Percentiles rank a stretch among this genome's conserved stretches.
Evolutionary conservation across 441 rosid genomes (phyloP).

Genomic region (Euphorbia celastroides): DNA sequence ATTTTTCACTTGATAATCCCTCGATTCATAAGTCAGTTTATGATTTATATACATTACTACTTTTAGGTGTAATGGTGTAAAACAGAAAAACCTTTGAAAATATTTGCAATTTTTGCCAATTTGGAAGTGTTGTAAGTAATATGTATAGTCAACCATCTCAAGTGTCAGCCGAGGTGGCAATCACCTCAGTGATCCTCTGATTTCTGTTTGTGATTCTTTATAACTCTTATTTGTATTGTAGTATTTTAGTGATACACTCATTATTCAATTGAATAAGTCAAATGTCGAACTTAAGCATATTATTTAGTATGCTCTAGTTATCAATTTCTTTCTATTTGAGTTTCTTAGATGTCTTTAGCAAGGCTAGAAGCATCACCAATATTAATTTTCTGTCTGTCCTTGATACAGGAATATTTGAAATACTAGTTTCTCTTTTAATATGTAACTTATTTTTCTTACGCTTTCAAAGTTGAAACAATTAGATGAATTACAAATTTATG

Average conservation of each 20-base stretch:
- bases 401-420: not conserved
- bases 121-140: not conserved
- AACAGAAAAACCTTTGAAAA: not conserved
- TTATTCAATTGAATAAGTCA: not conserved
- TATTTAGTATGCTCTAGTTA: not conserved
- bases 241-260: not conserved
- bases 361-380: not conserved
- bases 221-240: not conserved
- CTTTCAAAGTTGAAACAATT: too few relatives aligned
- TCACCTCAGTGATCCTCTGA: not conserved
- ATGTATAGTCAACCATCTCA: not conserved
- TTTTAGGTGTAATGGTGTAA: not conserved
- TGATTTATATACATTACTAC: not conserved
- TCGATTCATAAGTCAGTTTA: not conserved
- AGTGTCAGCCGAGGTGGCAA: not conserved
- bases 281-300: not conserved
- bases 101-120: not conserved
- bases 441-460: too few relatives aligned
- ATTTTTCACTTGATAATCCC: not conserved
- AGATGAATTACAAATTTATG: too few relatives aligned
- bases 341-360: not conserved
- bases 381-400: not conserved
- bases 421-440: not conserved
- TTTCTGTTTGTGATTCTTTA: not conserved
- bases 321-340: not conserved